These are phyloP conservation scores for Penicillium coprophilum DNA, from an alignment of 495 filamentous ascomycete species.

Conservation along the genomic window DNA sequence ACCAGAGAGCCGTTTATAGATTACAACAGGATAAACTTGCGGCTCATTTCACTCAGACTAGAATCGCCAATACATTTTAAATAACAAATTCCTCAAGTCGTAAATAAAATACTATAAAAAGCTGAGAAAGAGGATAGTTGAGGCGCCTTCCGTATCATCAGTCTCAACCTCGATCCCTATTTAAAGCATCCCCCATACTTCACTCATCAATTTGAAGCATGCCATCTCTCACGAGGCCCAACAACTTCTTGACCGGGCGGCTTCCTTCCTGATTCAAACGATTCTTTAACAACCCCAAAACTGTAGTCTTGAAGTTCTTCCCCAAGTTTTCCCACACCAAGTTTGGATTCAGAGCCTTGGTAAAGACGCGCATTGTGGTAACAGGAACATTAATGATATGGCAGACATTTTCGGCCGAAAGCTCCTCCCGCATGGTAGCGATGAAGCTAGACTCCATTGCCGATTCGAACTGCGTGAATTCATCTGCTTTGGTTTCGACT, in stretches of 20 bases:
- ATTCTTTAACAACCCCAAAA: background rate
- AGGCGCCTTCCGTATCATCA: no score
- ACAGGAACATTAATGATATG: constrained; percentile 17
- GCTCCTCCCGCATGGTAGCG: background rate
- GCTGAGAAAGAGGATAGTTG: no score
- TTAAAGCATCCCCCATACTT: background rate
- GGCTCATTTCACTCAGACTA: no score
- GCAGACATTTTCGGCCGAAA: constrained; percentile 22
- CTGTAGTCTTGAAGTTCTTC: constrained; percentile 16
- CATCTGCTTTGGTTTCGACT: background rate
- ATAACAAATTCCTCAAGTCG: no score
- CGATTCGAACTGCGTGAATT: background rate
- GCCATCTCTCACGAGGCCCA: background rate
- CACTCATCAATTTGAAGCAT: background rate
- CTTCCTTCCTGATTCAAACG: background rate
- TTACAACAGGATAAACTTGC: no score
- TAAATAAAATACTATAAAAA: no score
- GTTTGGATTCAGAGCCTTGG: constrained; percentile 21
- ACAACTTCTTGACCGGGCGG: background rate
- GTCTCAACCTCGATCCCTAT: background rate
- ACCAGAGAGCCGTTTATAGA: no score
- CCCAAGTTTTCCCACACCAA: constrained; percentile 25
- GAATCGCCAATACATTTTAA: no score
- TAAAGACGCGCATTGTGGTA: constrained; percentile 23
- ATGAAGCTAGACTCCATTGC: background rate